Evolutionary conservation across 805 yeast species (phyloP).

Genomic region (Hanseniaspora singularis): DNA sequence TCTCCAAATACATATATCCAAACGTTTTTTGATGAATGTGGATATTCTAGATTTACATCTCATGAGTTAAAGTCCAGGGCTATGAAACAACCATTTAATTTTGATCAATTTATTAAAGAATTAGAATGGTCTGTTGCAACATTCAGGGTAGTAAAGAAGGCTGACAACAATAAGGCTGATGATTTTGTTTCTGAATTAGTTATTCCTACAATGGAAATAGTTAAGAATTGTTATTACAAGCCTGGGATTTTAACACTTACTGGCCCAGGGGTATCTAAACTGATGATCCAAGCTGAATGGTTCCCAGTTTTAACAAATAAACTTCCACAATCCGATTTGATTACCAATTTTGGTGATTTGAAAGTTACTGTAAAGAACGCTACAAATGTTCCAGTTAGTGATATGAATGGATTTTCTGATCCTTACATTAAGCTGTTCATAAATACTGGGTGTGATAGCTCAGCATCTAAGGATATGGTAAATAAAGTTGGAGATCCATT

Average conservation of each 20-base stretch:
- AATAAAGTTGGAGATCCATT: slow-evolving; percentile 39
- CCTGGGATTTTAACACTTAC: slow-evolving; percentile 46
- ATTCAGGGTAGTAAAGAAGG: slow-evolving; percentile 49
- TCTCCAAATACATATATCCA: slow-evolving; percentile 56
- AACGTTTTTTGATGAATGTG: slow-evolving; percentile 62
- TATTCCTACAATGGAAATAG: slow-evolving; percentile 53
- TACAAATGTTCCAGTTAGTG: slow-evolving; percentile 66
- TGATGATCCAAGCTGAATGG: slow-evolving; percentile 59
- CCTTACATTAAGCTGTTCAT: slow-evolving; percentile 67
- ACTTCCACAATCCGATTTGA: slow-evolving; percentile 63
- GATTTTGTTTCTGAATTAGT: slow-evolving; percentile 50
- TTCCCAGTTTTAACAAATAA: slow-evolving; percentile 53
- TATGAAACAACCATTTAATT: slow-evolving; percentile 38
- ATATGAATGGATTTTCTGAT: slow-evolving; percentile 83
- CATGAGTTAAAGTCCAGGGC: slow-evolving; percentile 34
- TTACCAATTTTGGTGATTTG: slow-evolving; percentile 62
- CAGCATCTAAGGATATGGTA: slow-evolving; percentile 25
- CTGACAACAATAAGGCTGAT: slow-evolving; percentile 42
- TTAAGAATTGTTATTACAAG: slow-evolving; percentile 51
- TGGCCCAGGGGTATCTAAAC: slow-evolving; percentile 41
- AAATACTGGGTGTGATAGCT: slow-evolving; percentile 37
- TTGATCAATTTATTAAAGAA: slow-evolving; percentile 68
- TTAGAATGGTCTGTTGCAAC: slow-evolving; percentile 58
- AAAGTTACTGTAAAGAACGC: slow-evolving; percentile 53
- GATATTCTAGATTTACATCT: slow-evolving; percentile 51